Conservation (phyloP, 2,329 filamentous ascomycete genomes). For the Diaporthe eres region DNA sequence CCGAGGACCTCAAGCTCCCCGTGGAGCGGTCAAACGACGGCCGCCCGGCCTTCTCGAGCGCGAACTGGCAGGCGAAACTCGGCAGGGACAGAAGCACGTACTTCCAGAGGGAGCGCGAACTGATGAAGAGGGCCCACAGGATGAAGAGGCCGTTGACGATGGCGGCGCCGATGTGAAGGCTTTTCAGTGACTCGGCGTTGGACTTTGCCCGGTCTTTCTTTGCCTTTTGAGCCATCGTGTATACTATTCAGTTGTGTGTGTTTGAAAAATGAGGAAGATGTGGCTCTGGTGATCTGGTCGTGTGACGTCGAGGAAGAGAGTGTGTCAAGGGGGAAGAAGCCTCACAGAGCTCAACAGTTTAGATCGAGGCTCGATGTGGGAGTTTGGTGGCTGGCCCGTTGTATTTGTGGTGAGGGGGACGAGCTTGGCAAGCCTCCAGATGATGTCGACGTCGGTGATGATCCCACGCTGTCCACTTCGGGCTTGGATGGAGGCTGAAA, state of each 20-base stretch:
- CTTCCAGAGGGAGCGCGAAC: constrained; percentile 73
- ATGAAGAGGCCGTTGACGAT: constrained; percentile 82
- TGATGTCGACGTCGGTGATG: background rate
- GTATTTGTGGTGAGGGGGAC: background rate
- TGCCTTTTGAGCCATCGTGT: constrained; percentile 72
- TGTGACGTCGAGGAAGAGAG: background rate
- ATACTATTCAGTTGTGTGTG: background rate
- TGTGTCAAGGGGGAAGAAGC: background rate
- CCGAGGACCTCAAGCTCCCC: constrained; percentile 78
- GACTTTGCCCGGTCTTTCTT: constrained; percentile 79
- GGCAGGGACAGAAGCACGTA: constrained; percentile 83
- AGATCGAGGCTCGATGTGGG: background rate
- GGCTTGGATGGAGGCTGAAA: constrained; percentile 23
- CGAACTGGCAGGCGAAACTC: constrained; percentile 83
- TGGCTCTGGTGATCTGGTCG: constrained; percentile 16
- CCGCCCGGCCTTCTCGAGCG: constrained; percentile 87
- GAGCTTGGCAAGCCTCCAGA: background rate
- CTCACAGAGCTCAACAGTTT: background rate
- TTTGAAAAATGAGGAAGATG: background rate
- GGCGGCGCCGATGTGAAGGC: constrained; percentile 83
- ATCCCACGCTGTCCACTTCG: constrained; percentile 28
- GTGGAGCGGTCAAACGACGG: constrained; percentile 78
- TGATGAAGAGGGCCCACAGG: constrained; percentile 76
- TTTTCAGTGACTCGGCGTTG: constrained; percentile 83
- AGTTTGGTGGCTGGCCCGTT: background rate